Conservation (phyloP, 495 filamentous ascomycete species). For the Penicillium coprophilum region DNA sequence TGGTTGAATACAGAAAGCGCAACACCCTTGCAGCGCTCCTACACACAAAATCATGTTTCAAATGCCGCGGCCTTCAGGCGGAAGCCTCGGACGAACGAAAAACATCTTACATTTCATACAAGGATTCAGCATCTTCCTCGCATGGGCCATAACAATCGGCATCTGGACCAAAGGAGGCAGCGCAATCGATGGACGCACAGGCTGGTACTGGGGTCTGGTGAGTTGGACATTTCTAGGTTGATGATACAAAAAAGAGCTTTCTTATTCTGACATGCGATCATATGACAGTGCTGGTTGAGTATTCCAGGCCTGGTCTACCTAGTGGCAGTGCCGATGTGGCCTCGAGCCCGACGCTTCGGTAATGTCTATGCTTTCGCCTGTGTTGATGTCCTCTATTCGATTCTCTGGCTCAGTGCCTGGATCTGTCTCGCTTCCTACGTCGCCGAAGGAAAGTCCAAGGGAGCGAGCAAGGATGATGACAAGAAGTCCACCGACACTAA, state of each 20-base stretch:
- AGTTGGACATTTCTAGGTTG: conserved; percentile 23
- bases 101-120: conserved; percentile 57
- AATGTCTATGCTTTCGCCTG: conserved; percentile 79
- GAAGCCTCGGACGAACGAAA: conserved; percentile 47
- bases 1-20: conserved; percentile 15
- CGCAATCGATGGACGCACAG: conserved; percentile 64
- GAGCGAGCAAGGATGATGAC: conserved; percentile 15
- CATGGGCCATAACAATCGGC: conserved; percentile 70
- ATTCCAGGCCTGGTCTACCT: conserved; percentile 82
- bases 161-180: conserved; percentile 62
- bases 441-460: conserved; percentile 37
- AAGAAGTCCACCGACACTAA: conserved; percentile 17
- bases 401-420: conserved; percentile 86
- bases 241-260: neutral
- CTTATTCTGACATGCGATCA: conserved; percentile 17
- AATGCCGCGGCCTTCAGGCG: conserved; percentile 31
- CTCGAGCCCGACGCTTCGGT: conserved; percentile 73
- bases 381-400: conserved; percentile 68
- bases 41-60: conserved; percentile 33
- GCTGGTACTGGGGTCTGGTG: conserved; percentile 79
- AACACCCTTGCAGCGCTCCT: conserved; percentile 27
- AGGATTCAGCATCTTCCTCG: conserved; percentile 64
- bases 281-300: conserved; percentile 74
- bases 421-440: conserved; percentile 73
- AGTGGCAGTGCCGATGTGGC: conserved; percentile 78